Conservation (phyloP, 2,329 filamentous ascomycete genomes). For the Calonectria hawksworthii region DNA sequence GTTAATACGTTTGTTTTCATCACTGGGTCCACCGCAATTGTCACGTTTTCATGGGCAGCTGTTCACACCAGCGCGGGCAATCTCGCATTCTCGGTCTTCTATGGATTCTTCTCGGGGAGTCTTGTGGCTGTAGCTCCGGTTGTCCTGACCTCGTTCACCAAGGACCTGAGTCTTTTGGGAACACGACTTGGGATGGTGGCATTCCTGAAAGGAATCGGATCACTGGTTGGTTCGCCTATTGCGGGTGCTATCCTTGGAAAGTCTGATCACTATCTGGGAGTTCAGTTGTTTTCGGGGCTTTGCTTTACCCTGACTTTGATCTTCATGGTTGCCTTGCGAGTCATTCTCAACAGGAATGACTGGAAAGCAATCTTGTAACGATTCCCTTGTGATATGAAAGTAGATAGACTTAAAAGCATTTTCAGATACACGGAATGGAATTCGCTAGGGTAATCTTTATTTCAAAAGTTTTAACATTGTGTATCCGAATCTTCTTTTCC, state of each 20-base stretch:
- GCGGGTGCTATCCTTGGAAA: conserved; percentile 52
- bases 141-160: conserved; percentile 58
- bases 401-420: background rate
- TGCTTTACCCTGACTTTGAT: conserved; percentile 15
- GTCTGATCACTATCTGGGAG: conserved; percentile 15
- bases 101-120: conserved; percentile 62
- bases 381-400: rapidly evolving
- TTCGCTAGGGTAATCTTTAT: background rate
- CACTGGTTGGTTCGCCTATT: conserved; percentile 55
- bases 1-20: conserved; percentile 57
- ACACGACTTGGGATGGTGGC: conserved; percentile 61
- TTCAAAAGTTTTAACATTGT: background rate
- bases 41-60: conserved; percentile 58
- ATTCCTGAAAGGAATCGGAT: conserved; percentile 53
- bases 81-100: conserved; percentile 59
- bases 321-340: conserved; percentile 11
- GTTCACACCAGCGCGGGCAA: conserved; percentile 53
- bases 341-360: conserved; percentile 13
- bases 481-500: background rate
- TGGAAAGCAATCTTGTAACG: conserved; percentile 6
- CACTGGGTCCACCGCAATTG: conserved; percentile 50
- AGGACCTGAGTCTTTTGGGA: conserved; percentile 56
- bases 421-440: background rate
- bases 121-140: conserved; percentile 60
- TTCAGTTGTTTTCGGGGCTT: conserved; percentile 25